These are phyloP conservation scores for Sphenostylis stenocarpa DNA, from an alignment of 306 rosid species.

Conservation along the genomic window DNA sequence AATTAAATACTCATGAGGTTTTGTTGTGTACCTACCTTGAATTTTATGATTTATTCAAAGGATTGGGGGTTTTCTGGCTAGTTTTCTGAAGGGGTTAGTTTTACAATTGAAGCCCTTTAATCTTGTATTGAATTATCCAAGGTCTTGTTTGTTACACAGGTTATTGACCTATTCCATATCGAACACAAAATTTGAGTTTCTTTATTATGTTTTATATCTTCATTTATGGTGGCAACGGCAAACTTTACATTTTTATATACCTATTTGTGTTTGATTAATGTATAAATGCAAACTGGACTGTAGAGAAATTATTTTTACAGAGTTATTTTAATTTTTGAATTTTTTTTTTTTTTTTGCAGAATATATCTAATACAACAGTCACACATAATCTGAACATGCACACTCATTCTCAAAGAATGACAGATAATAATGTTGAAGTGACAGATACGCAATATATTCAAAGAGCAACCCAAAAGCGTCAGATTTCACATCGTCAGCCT, in stretches of 20 bases:
- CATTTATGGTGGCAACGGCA: slow-evolving; percentile 14
- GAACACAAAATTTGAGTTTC: not conserved
- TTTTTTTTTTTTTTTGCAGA: slow-evolving; percentile 46
- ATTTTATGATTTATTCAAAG: slow-evolving; percentile 24
- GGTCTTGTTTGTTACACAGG: not conserved
- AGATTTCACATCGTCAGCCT: slow-evolving; percentile 30
- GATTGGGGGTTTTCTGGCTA: not conserved
- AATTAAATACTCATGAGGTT: slow-evolving; percentile 11
- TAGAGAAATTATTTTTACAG: slow-evolving; percentile 10
- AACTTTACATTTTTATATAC: slow-evolving; percentile 1
- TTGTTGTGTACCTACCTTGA: slow-evolving; percentile 6
- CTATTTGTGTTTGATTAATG: not conserved
- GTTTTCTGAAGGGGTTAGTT: not conserved
- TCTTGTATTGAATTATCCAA: not conserved
- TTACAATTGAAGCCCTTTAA: slow-evolving; percentile 17
- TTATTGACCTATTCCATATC: not conserved
- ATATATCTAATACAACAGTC: slow-evolving; percentile 34
- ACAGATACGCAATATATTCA: slow-evolving; percentile 25
- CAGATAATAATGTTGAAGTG: slow-evolving; percentile 38
- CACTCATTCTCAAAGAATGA: slow-evolving; percentile 33
- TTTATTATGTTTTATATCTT: slow-evolving; percentile 11
- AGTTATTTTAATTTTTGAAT: slow-evolving; percentile 13
- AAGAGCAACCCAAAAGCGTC: slow-evolving; percentile 39
- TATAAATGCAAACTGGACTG: slow-evolving; percentile 4
- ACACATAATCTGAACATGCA: slow-evolving; percentile 37